Percentiles rank a stretch among this genome's conserved stretches.
phyloP scores from a whole-genome alignment of 768 basidiomycete genomes.

The Mycena polygramma region DNA sequence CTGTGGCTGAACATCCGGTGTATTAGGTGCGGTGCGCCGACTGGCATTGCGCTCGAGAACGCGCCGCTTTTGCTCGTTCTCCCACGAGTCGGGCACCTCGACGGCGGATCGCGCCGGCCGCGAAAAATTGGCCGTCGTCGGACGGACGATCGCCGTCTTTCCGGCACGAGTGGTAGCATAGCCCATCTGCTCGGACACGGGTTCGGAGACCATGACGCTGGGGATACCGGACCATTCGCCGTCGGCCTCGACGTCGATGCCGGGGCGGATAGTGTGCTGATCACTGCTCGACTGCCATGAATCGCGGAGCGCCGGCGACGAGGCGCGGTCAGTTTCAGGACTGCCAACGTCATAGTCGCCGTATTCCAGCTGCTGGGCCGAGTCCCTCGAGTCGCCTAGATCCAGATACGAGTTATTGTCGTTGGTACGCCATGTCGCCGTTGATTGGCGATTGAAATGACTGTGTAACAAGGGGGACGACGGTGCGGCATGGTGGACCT shows the following conservation, averaged over 20 bases:
- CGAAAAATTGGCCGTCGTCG: constrained; percentile 72
- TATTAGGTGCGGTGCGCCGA: constrained; percentile 49
- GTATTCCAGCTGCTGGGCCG: constrained; percentile 47
- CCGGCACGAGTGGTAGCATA: constrained; percentile 41
- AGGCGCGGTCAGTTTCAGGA: constrained; percentile 52
- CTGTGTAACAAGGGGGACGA: constrained; percentile 63
- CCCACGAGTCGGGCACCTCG: constrained; percentile 50
- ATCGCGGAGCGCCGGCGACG: constrained; percentile 51
- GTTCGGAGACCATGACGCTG: constrained; percentile 68
- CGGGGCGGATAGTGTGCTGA: constrained; percentile 27
- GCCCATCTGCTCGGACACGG: constrained; percentile 43
- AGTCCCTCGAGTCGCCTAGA: constrained; percentile 35
- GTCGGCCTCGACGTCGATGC: constrained; percentile 17
- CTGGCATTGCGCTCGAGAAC: constrained; percentile 73
- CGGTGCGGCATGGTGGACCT: constrained; percentile 34
- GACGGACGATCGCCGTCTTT: constrained; percentile 59
- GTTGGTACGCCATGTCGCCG: constrained; percentile 49
- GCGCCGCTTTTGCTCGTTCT: constrained; percentile 59
- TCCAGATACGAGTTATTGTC: constrained; percentile 54
- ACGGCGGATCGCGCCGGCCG: constrained; percentile 67
- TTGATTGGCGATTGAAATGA: constrained; percentile 58
- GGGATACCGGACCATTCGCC: constrained; percentile 53
- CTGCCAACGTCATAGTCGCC: constrained; percentile 56
- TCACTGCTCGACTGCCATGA: constrained; percentile 53
- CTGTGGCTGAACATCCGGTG: constrained; percentile 16